Evolutionary conservation across 306 rosid species (phyloP), one percentile per base, ranked within the genome.

Genomic region (Quercus engelmannii): DNA sequence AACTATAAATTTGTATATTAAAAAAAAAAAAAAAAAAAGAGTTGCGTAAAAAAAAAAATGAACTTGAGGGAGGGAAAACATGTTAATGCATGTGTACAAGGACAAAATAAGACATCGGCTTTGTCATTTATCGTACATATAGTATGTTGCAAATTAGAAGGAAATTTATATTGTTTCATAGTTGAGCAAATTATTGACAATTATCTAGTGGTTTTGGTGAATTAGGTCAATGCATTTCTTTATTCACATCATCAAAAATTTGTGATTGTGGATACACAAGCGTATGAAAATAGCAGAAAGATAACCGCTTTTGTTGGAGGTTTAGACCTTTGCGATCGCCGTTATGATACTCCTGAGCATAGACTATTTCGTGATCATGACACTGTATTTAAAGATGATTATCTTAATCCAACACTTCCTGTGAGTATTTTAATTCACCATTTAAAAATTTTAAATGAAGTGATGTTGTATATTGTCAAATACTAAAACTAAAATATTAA

Each of bases 171-270:
- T 80, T 41, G 46, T 41, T 8, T 1, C 46, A 28, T 55, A 76
- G 14, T 52, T 73, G 68, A 73, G 57, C 76, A 30, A 74, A 69
- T 13, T 63, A 10, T 75, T 85, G 76, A 88, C 51, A n/a, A 46
- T 21, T 71, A 9, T 75, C 72, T 67, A 14, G 35, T 78, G 73
- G 74, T 35, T 14, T 25, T 71, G 51, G 28, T 71, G 46, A 57
- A 87, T 73, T 91, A 95, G 99, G 98, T 95, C 73, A 98, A 92
- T 72, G 99, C 97, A 78, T 92, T 97, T 30, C 95, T 95, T 73
- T 95, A 92, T 74, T 88, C 99, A 1, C 99, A 95, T 83, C 99
- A 95, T 82, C 99, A 95, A 86, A 95, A 95, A 84, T 95, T 97
- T 83, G 94, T 95, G 78, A 85, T 95, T 79, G 98, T 95, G 81